Evolutionary conservation across 192 early-diverging fungal species (phyloP).

Genomic region (Podila verticillata): DNA sequence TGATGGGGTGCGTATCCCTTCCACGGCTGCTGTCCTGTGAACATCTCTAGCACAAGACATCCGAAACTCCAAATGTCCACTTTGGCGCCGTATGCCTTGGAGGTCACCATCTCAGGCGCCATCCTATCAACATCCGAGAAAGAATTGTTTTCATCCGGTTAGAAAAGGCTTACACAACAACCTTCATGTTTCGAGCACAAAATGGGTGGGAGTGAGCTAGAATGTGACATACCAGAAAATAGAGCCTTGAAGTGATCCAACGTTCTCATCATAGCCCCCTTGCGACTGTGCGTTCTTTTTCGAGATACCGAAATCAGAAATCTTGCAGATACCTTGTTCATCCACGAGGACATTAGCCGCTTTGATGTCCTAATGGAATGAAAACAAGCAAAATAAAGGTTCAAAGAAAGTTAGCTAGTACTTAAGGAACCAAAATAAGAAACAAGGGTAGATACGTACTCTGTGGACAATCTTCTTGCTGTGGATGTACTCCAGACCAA

Average conservation of each 20-base stretch:
- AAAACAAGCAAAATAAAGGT: neutral
- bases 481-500: constrained; percentile 90
- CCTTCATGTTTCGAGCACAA: neutral
- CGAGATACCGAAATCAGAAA: constrained; percentile 97
- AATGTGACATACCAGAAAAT: constrained; percentile 72
- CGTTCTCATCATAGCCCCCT: constrained; percentile 38
- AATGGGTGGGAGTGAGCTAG: neutral
- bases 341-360: constrained; percentile 83
- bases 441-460: constrained; percentile 46
- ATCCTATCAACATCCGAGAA: constrained; percentile 58
- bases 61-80: constrained; percentile 94
- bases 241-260: constrained; percentile 73
- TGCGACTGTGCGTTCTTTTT: constrained; percentile 68
- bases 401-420: neutral
- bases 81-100: constrained; percentile 86
- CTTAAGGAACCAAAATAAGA: neutral
- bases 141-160: neutral
- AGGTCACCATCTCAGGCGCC: constrained; percentile 93
- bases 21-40: constrained; percentile 88
- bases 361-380: constrained; percentile 73
- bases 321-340: constrained; percentile 90
- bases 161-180: neutral
- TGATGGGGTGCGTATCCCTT: constrained; percentile 60
- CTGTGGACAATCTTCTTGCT: constrained; percentile 76
- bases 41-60: constrained; percentile 95